Evolutionary conservation across 2,329 filamentous ascomycete genomes (phyloP).

Genomic region (Apiospora arundinis): DNA sequence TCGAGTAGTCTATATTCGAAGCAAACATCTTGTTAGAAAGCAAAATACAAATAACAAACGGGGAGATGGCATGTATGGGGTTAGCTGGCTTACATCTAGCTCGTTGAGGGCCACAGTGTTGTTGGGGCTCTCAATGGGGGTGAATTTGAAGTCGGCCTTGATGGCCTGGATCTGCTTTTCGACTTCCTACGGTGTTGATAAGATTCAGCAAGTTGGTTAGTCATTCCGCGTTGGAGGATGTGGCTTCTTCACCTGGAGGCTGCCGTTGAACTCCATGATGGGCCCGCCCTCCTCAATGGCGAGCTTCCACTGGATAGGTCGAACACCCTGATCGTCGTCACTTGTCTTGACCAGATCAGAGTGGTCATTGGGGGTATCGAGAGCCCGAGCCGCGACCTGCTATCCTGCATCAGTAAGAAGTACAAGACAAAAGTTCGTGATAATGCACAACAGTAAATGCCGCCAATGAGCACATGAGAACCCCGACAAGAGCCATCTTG

Average conservation of each 20-base stretch:
- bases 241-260: neutral
- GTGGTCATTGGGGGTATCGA: neutral
- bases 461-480: neutral
- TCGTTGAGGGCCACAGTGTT: neutral
- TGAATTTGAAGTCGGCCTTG: conserved; percentile 3
- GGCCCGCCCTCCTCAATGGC: conserved; percentile 17
- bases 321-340: conserved; percentile 20
- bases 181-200: neutral
- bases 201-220: neutral
- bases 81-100: neutral
- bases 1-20: neutral
- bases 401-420: neutral
- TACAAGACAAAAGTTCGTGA: neutral
- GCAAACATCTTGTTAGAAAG: neutral
- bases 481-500: neutral
- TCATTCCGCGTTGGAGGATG: neutral
- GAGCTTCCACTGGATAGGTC: neutral
- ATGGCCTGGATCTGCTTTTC: conserved; percentile 12
- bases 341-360: neutral
- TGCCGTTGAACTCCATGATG: conserved; percentile 17
- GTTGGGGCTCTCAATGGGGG: neutral
- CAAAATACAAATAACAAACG: neutral
- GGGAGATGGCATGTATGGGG: neutral
- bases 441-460: neutral
- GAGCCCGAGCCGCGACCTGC: neutral